These are phyloP conservation scores for Taphrina deformans DNA, from an alignment of 1,139 yeast genomes.

Conservation along the genomic window DNA sequence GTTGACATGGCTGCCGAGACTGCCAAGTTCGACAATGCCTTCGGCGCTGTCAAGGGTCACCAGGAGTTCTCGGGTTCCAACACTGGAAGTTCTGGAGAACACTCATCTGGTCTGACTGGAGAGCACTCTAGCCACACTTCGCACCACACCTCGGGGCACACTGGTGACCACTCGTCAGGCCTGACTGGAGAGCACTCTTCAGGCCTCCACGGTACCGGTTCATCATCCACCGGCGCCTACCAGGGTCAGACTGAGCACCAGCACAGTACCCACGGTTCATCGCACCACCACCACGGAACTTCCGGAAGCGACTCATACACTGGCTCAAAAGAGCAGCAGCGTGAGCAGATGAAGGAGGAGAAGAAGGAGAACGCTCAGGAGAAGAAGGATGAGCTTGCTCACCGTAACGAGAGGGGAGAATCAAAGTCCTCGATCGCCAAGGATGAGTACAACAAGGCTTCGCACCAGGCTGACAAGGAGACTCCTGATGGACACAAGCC, in stretches of 20 bases:
- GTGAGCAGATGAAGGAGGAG: slow-evolving; percentile 28
- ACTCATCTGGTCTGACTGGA: not conserved
- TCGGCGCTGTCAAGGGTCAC: slow-evolving; percentile 2
- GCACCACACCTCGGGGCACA: not conserved
- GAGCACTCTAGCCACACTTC: not conserved
- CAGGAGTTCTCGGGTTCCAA: not conserved
- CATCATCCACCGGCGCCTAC: slow-evolving; percentile 12
- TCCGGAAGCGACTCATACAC: slow-evolving; percentile 6
- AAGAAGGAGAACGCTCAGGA: slow-evolving; percentile 17
- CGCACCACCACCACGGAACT: slow-evolving; percentile 1
- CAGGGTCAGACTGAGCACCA: slow-evolving; percentile 22
- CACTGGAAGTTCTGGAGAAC: not conserved
- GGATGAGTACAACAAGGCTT: slow-evolving; percentile 21
- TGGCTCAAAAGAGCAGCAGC: slow-evolving; percentile 13
- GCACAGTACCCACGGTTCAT: slow-evolving; percentile 12
- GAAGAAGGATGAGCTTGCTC: slow-evolving; percentile 17
- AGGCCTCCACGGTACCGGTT: not conserved
- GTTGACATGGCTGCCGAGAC: slow-evolving; percentile 31
- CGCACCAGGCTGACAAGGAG: slow-evolving; percentile 24
- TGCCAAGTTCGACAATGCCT: slow-evolving; percentile 33
- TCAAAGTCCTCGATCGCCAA: slow-evolving; percentile 20
- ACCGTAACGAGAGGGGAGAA: slow-evolving; percentile 12
- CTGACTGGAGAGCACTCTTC: slow-evolving; percentile 1
- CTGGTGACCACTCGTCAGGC: not conserved
- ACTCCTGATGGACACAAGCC: slow-evolving; percentile 32